Conservation (phyloP, 2,329 filamentous ascomycete species). For the Endocalyx cinctus region DNA sequence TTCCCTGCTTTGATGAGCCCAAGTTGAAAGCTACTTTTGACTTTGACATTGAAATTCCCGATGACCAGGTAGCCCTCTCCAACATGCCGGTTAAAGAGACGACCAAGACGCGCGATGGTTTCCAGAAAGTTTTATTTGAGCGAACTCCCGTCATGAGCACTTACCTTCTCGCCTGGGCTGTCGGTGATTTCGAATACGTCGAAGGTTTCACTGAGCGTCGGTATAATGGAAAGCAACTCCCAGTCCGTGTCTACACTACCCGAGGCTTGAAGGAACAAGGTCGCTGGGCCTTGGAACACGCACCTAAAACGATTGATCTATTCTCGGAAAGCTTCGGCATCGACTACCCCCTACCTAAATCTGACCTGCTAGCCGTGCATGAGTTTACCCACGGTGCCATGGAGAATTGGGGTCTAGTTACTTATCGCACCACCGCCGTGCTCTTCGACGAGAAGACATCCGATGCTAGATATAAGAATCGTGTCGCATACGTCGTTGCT, state of each 20-base stretch:
- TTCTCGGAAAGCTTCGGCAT: slow-evolving; percentile 94
- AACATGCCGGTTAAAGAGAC: slow-evolving; percentile 89
- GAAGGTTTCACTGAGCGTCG: slow-evolving; percentile 85
- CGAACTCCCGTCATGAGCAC: slow-evolving; percentile 88
- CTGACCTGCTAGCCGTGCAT: slow-evolving; percentile 84
- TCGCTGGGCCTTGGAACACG: slow-evolving; percentile 82
- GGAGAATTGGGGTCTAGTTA: slow-evolving; percentile 97
- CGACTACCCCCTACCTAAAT: slow-evolving; percentile 89
- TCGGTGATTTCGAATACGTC: slow-evolving; percentile 95
- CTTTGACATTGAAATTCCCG: slow-evolving; percentile 85
- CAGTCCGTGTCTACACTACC: slow-evolving; percentile 93
- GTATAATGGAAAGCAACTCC: slow-evolving; percentile 87
- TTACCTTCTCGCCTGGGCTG: slow-evolving; percentile 85
- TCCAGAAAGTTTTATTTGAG: slow-evolving; percentile 74
- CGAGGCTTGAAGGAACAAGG: slow-evolving; percentile 92
- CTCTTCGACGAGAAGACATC: slow-evolving; percentile 94
- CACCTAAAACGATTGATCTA: slow-evolving; percentile 89
- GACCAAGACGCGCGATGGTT: slow-evolving; percentile 55
- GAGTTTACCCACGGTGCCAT: slow-evolving; percentile 86
- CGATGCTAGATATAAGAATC: slow-evolving; percentile 84
- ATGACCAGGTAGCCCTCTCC: slow-evolving; percentile 81
- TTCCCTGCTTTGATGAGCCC: slow-evolving; percentile 97
- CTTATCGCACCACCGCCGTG: slow-evolving; percentile 90
- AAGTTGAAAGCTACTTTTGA: slow-evolving; percentile 96
- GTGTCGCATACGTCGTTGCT: slow-evolving; percentile 95